phyloP scores from a whole-genome alignment of 768 basidiomycete species.

The Kwoniella europaea region DNA sequence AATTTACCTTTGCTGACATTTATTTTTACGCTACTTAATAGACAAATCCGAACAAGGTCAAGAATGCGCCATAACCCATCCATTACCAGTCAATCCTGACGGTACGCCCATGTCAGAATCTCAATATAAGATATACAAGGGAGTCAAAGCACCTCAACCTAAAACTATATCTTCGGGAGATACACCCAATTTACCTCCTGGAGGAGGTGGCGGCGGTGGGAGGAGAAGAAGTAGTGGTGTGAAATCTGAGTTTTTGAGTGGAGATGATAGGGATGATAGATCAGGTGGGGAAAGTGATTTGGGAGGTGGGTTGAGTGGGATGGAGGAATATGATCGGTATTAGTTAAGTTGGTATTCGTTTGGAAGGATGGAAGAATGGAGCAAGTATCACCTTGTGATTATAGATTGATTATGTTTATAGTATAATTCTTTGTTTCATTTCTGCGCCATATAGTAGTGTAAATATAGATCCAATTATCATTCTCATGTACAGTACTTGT shows the following conservation, averaged over 20 bases:
- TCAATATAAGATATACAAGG: constrained; percentile 54
- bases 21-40: constrained; percentile 46
- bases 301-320: constrained; percentile 40
- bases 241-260: constrained; percentile 21
- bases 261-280: constrained; percentile 30
- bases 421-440: not conserved
- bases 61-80: constrained; percentile 68
- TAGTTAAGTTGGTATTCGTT: not conserved
- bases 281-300: constrained; percentile 33
- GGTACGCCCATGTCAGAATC: constrained; percentile 55
- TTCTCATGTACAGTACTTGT: no score
- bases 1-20: constrained; percentile 10
- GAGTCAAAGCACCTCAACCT: constrained; percentile 18
- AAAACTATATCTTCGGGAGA: not conserved
- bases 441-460: not conserved
- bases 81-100: constrained; percentile 57
- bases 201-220: constrained; percentile 10
- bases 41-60: constrained; percentile 80
- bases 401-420: not conserved
- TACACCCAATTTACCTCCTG: not conserved
- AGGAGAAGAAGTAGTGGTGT: constrained; percentile 20
- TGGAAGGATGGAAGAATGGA: not conserved
- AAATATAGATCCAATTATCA: not conserved
- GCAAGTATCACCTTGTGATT: no score
- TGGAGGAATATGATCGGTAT: constrained; percentile 48